Evolutionary conservation across 2,329 filamentous ascomycete species (phyloP).

Genomic region (Aspergillus sp.): DNA sequence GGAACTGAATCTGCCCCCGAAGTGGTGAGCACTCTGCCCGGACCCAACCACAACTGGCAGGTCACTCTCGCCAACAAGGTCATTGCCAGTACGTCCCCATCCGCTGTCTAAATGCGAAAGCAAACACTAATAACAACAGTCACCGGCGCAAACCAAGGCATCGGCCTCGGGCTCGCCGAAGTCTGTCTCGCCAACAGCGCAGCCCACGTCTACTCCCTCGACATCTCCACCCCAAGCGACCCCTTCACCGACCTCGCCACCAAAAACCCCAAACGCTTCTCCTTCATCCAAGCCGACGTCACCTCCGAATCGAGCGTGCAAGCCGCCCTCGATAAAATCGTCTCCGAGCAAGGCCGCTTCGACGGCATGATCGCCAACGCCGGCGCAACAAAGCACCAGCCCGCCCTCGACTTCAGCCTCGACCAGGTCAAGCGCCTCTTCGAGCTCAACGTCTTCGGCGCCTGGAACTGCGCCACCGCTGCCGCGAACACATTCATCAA

Average conservation of each 20-base stretch:
- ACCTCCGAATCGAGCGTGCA: background rate
- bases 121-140: background rate
- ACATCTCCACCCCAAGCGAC: background rate
- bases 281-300: slow-evolving; percentile 2
- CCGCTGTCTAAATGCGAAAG: background rate
- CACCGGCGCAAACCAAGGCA: slow-evolving; percentile 4
- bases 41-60: background rate
- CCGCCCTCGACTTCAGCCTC: slow-evolving; percentile 42
- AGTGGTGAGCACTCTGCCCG: background rate
- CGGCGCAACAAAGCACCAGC: slow-evolving; percentile 38
- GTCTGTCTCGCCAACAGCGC: background rate
- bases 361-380: background rate
- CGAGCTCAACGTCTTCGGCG: slow-evolving; percentile 41
- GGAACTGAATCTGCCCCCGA: background rate
- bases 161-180: background rate
- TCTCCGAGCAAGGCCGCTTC: background rate
- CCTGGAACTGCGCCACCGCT: slow-evolving; percentile 25
- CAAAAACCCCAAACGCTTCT: background rate
- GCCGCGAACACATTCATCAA: slow-evolving; percentile 38
- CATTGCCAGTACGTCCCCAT: background rate
- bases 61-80: slow-evolving; percentile 2
- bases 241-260: background rate
- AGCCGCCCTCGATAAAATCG: background rate
- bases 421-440: slow-evolving; percentile 39
- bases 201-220: slow-evolving; percentile 1